Base-by-base conservation (phyloP, 2,329 filamentous ascomycete species). In the Phyllosticta ampelicida region DNA sequence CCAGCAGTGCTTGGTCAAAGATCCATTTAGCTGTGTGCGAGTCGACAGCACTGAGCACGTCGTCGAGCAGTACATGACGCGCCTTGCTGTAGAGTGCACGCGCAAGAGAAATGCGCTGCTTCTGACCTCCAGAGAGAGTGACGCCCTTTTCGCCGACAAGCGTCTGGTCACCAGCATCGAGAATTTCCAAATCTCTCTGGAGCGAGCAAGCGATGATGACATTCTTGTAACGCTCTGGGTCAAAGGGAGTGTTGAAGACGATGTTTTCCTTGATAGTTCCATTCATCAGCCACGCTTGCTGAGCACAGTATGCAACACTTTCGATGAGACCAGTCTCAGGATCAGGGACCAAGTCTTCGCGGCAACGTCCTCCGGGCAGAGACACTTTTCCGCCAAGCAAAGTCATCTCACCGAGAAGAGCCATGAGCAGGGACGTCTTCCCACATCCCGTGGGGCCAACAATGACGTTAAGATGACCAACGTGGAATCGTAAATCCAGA, bases 11-110 rank as follows among this genome's bases (percentile, higher is more conserved):
- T 72, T 96, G 87, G 69, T 87, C 87, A 74, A 97, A 97, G 64
- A 99, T 97, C 86, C 95, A 96, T 71, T 96, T 95, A 1, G 91
- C 91, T 0, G 94, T 97, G 66, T 99, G 94, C 3, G 94, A 95
- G 71, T 99, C 94, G 30, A 99, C 94, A 26, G 94, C 94, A 68
- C 91, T 96, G 50, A 99, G 80, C 62, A 95, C 96, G 71, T 99
- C 94, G 67, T 99, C 94, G 54, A 99, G 80, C 10, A 99, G 80
- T 16, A 99, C 75, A 71, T 97, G 92, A 56, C 86, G 86, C 5
- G 91, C 95, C 72, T 90, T 92, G 63, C 90, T 96, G 74, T 99
- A 99, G n/a, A 99, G 80, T 1, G 94, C 94, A 64, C 94, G 86
- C n/a, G 94, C 94, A 51, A 99, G 80, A 13, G 92, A 96, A 55